Evolutionary conservation across 2,329 filamentous ascomycete genomes (phyloP).

Genomic region (Calonectria pseudoreteaudii): DNA sequence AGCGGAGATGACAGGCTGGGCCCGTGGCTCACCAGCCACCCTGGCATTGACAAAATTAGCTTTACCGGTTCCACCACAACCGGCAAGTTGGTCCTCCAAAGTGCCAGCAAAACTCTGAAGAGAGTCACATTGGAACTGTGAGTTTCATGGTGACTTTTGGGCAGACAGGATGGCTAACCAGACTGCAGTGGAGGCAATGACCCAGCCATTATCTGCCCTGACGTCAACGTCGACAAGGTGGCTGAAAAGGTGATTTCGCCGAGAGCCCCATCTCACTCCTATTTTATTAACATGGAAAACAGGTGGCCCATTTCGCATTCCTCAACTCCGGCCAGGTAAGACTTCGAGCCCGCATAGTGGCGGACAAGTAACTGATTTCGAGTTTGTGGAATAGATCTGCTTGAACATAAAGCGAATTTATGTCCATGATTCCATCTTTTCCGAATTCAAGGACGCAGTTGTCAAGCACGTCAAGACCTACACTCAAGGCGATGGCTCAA

Average conservation of each 20-base stretch:
- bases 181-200: constrained; percentile 65
- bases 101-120: constrained; percentile 69
- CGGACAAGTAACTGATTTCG: not conserved
- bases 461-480: constrained; percentile 53
- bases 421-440: constrained; percentile 70
- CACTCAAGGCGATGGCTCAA: constrained; percentile 59
- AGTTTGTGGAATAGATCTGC: constrained; percentile 33
- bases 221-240: constrained; percentile 62
- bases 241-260: constrained; percentile 49
- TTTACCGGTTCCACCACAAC: constrained; percentile 73
- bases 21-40: constrained; percentile 68
- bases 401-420: constrained; percentile 67
- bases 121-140: constrained; percentile 71
- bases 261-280: not conserved
- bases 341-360: not conserved
- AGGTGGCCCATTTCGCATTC: constrained; percentile 61
- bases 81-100: constrained; percentile 71
- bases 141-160: constrained; percentile 47
- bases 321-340: constrained; percentile 63
- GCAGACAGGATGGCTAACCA: constrained; percentile 64
- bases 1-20: constrained; percentile 72
- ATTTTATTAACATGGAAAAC: not conserved
- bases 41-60: constrained; percentile 70
- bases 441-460: constrained; percentile 60
- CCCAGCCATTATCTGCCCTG: constrained; percentile 67